phyloP scores from a whole-genome alignment of 2,329 filamentous ascomycete genomes.

The Nakataea oryzae region DNA sequence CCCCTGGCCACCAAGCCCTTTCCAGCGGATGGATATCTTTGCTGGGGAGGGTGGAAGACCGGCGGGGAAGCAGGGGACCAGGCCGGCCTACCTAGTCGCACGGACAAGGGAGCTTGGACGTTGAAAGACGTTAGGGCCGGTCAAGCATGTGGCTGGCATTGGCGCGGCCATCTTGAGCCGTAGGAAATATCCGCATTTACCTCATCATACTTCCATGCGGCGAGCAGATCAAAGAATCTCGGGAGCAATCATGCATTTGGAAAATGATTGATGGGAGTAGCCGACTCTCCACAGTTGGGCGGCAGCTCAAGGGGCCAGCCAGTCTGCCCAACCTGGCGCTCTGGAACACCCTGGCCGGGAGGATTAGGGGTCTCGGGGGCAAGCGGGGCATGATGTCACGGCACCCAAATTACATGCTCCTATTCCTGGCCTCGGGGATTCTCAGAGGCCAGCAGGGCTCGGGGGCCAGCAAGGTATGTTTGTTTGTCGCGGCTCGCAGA shows the following conservation, averaged over 20 bases:
- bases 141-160: not conserved
- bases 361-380: not conserved
- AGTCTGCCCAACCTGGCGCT: not conserved
- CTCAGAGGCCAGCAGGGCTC: not conserved
- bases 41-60: too few relatives aligned
- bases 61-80: not conserved
- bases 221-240: not conserved
- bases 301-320: not conserved
- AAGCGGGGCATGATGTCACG: not conserved
- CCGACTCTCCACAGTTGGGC: not conserved
- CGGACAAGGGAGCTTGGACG: not conserved
- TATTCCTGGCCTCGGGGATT: not conserved
- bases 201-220: not conserved
- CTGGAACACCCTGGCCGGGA: not conserved
- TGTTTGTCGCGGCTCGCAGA: too few relatives aligned
- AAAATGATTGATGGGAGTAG: slow-evolving; percentile 4
- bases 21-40: not conserved
- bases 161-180: too few relatives aligned
- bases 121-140: not conserved
- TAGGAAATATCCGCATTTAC: not conserved
- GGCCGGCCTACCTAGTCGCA: too few relatives aligned
- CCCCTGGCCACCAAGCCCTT: not conserved
- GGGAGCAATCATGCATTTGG: not conserved
- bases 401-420: not conserved
- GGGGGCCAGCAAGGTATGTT: too few relatives aligned